A percentile compares a stretch with the other conserved stretches of the same genome.
phyloP scores from a whole-genome alignment of 106 monocot genomes.

The Phalaenopsis equestris region DNA sequence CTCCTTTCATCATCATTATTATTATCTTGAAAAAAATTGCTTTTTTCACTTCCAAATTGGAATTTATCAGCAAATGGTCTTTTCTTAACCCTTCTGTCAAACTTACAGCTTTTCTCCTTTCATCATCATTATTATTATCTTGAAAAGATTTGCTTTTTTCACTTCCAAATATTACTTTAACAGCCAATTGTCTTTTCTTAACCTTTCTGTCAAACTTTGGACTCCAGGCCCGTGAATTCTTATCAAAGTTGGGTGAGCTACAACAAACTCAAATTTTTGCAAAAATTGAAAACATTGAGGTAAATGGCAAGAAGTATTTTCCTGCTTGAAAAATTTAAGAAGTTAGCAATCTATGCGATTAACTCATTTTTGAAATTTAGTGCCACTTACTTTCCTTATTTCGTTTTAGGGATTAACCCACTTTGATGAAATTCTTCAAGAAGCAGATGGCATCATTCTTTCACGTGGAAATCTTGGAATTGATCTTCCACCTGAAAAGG shows the following conservation, averaged over 20 bases:
- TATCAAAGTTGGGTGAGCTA: slow-evolving; percentile 66
- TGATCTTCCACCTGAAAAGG: slow-evolving; percentile 98
- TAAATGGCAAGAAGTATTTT: slow-evolving; percentile 7
- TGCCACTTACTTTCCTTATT: slow-evolving; percentile 3
- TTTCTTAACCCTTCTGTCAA: background rate
- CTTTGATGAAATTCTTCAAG: slow-evolving; percentile 95
- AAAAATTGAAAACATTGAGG: slow-evolving; percentile 80
- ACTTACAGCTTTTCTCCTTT: background rate
- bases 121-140: background rate
- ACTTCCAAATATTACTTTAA: background rate
- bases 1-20: background rate
- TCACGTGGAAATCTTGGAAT: slow-evolving; percentile 92
- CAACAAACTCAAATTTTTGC: slow-evolving; percentile 77
- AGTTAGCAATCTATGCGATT: background rate
- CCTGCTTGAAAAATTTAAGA: background rate
- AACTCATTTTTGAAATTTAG: background rate
- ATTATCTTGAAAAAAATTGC: background rate
- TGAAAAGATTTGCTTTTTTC: background rate
- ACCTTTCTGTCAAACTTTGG: background rate
- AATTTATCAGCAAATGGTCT: background rate
- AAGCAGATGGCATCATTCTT: slow-evolving; percentile 94
- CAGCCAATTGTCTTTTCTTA: background rate
- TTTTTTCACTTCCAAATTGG: background rate
- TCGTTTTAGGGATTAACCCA: slow-evolving; percentile 66
- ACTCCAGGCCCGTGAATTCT: slow-evolving; percentile 59